Evolutionary conservation across 345 rosid genomes (phyloP).

Genomic region (Brassica rapa): DNA sequence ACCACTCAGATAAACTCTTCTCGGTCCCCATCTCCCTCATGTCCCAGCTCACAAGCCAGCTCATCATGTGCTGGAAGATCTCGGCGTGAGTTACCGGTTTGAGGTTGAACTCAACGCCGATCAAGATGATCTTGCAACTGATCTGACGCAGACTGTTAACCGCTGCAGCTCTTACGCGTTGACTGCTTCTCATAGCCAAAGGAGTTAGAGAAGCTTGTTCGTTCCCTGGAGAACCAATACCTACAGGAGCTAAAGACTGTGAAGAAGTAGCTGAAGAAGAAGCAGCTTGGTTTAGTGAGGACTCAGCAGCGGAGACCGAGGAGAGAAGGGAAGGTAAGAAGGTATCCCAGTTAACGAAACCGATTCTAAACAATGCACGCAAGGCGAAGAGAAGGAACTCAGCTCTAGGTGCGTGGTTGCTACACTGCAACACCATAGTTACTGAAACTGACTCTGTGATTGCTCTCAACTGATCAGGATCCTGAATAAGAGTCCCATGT

Average conservation of each 20-base stretch:
- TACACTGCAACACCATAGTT: conserved; percentile 74
- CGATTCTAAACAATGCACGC: conserved; percentile 66
- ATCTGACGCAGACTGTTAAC: conserved; percentile 77
- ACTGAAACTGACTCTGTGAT: conserved; percentile 81
- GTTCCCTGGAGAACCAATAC: conserved; percentile 76
- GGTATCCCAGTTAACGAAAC: conserved; percentile 89
- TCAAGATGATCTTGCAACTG: conserved; percentile 87
- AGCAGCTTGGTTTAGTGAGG: conserved; percentile 58
- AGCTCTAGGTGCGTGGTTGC: conserved; percentile 84
- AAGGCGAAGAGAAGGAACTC: conserved; percentile 92
- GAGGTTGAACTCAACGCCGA: conserved; percentile 64
- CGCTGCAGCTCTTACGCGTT: conserved; percentile 62
- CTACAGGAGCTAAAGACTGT: conserved; percentile 66
- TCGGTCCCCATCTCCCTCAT: conserved; percentile 66
- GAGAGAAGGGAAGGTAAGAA: conserved; percentile 82
- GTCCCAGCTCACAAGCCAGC: conserved; percentile 97
- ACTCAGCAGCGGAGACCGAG: conserved; percentile 76
- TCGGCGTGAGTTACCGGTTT: conserved; percentile 90
- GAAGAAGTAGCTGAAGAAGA: conserved; percentile 62
- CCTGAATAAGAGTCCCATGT: conserved; percentile 49
- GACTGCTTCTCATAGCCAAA: conserved; percentile 52
- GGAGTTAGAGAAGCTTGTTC: conserved; percentile 62
- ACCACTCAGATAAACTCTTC: conserved; percentile 82
- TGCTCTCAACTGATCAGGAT: conserved; percentile 79
- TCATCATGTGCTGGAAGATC: conserved; percentile 75